Percentiles rank a stretch among this genome's conserved stretches.
Evolutionary conservation across 768 basidiomycete species (phyloP).

Genomic region (Boletus bicolor): DNA sequence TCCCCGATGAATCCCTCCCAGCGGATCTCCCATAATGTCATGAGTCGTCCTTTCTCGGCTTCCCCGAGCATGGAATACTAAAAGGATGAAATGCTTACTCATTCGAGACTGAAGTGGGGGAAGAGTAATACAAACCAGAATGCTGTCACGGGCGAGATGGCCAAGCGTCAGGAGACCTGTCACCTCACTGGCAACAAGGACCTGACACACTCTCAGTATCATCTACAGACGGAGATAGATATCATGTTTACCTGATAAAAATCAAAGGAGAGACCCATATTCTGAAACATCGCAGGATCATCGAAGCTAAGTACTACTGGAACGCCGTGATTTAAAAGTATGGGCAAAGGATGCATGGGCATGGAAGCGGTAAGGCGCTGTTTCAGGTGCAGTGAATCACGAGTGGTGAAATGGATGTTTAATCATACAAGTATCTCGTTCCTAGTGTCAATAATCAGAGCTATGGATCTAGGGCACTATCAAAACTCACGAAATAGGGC

Average conservation of each 20-base stretch:
- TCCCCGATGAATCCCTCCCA: constrained; percentile 48
- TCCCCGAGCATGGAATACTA: constrained; percentile 53
- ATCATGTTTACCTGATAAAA: constrained; percentile 59
- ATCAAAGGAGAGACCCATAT: constrained; percentile 75
- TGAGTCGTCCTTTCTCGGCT: constrained; percentile 44
- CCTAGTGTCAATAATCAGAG: constrained; percentile 33
- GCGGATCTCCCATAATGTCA: constrained; percentile 43
- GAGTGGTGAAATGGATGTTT: background rate
- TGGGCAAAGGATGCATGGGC: constrained; percentile 74
- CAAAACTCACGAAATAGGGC: constrained; percentile 71
- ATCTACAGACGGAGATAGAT: background rate
- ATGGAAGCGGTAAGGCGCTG: constrained; percentile 76
- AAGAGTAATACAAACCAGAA: constrained; percentile 36
- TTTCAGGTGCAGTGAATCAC: background rate
- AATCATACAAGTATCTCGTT: constrained; percentile 67
- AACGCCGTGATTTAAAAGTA: constrained; percentile 69
- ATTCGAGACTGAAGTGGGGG: background rate
- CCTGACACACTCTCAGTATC: constrained; percentile 33
- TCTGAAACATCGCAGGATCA: constrained; percentile 75
- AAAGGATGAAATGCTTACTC: background rate
- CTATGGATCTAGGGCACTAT: background rate
- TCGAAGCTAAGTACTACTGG: constrained; percentile 71
- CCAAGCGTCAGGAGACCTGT: constrained; percentile 62
- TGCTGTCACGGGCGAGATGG: constrained; percentile 66
- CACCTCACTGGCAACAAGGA: constrained; percentile 66